These are phyloP conservation scores for Aureobasidium vineae DNA, from an alignment of 2,329 filamentous ascomycete genomes.

Conservation along the genomic window DNA sequence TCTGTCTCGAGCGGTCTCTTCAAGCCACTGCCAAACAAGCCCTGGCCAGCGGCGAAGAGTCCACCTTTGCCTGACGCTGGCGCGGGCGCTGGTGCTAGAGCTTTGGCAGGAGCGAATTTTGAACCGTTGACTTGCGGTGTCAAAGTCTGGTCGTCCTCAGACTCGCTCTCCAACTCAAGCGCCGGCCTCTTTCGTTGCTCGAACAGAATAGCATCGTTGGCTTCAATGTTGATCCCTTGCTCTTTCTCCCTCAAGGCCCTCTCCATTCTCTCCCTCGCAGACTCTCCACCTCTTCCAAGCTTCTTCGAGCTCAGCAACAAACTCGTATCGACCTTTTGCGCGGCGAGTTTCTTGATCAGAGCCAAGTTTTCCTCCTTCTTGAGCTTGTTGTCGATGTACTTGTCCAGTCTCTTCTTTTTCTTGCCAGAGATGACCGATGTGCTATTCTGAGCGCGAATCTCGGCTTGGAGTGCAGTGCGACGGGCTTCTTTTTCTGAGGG, in stretches of 20 bases:
- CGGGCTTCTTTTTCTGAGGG: slow-evolving; percentile 55
- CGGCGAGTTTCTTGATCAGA: slow-evolving; percentile 77
- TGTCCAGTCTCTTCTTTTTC: slow-evolving; percentile 66
- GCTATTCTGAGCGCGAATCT: slow-evolving; percentile 52
- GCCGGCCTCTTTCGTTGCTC: slow-evolving; percentile 37
- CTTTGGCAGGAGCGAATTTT: neutral
- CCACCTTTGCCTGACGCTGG: slow-evolving; percentile 11
- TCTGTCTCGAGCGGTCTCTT: slow-evolving; percentile 83
- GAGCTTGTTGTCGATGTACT: slow-evolving; percentile 83
- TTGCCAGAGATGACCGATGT: slow-evolving; percentile 57
- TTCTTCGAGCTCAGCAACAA: slow-evolving; percentile 74
- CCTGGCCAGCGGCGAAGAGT: neutral
- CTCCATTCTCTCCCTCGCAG: slow-evolving; percentile 65
- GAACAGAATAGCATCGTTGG: slow-evolving; percentile 56
- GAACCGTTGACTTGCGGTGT: slow-evolving; percentile 22
- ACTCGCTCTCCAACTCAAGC: slow-evolving; percentile 29
- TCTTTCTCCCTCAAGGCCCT: slow-evolving; percentile 63
- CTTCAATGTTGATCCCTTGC: slow-evolving; percentile 60
- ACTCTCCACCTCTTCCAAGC: slow-evolving; percentile 69
- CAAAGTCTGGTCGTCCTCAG: slow-evolving; percentile 27
- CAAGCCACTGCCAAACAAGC: slow-evolving; percentile 67
- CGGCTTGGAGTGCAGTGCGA: slow-evolving; percentile 51
- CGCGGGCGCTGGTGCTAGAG: neutral
- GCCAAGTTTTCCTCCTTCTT: slow-evolving; percentile 89
- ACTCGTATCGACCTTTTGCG: slow-evolving; percentile 76